Evolutionary conservation across 75 land plant species (phyloP), one percentile per base, ranked within the genome.

Genomic region (Sequoiadendron giganteum): DNA sequence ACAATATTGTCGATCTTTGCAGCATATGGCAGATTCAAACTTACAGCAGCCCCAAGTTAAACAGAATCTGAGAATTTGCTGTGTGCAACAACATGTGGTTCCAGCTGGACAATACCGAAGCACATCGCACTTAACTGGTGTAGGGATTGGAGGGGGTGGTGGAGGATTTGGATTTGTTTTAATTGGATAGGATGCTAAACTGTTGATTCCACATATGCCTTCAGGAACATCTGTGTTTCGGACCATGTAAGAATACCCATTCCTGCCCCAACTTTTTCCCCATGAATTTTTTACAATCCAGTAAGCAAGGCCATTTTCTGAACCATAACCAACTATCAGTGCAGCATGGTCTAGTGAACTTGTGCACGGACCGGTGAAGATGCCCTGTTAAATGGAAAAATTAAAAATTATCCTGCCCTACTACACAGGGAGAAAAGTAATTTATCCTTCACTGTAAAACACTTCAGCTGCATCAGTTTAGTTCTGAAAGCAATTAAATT

Each of bases 211-310:
- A 89, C 98, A 96, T 3, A 94, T 30, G 15, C 98, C 98, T 54
- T 88, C 80, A 2, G 92, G 28, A 42, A 89, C 87, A 0, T 90
- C 92, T 76, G 83, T 89, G 70, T 91, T 95, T 14, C 97, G 90
- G 19, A 73, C 90, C 93, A 96, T 91, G 83, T 91, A 85, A 5
- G 94, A 94, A 42, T 91, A 96, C 0, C 97, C 97, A 77, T 89
- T 58, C 91, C 92, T 93, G 21, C 97, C 97, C 97, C 97, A 96
- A 52, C 84, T 39, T 54, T 70, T 88, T 2, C 97, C 96, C 97
- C 97, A 96, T 68, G 97, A 96, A 78, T 96, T 96, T 92, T 96
- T 96, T 3, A 95, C 85, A 36, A 96, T 92, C 96, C 96, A 95
- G 76, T 92, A 96, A 42, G 93, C 95, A 4, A 68, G 58, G 10